Percentiles rank a stretch among this genome's conserved stretches.
Conservation (phyloP, 164 flowering plant genomes). For the Sedum album region DNA sequence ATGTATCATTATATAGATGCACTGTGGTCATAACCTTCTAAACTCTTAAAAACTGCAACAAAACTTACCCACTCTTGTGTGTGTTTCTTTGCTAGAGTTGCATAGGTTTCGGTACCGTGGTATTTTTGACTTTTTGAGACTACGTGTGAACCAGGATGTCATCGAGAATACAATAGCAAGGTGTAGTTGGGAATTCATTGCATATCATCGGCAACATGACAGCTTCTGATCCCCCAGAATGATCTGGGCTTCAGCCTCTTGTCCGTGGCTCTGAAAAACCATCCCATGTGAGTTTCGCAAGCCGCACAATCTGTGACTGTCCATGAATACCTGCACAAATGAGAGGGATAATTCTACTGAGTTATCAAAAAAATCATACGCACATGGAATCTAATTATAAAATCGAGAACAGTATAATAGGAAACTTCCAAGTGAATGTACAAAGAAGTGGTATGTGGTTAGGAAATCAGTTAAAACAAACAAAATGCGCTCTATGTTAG, state of each 20-base stretch:
- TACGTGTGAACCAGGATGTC: not conserved
- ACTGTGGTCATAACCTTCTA: not conserved
- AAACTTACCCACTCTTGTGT: not conserved
- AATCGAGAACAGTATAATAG: not conserved
- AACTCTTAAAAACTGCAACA: not conserved
- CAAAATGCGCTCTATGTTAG: not conserved
- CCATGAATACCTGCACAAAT: conserved; percentile 79
- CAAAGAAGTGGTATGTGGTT: not conserved
- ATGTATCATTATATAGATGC: not conserved
- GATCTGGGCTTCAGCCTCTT: conserved; percentile 56
- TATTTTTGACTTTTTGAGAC: too few species aligned
- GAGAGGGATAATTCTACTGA: not conserved
- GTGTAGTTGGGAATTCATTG: not conserved
- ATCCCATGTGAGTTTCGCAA: conserved; percentile 72
- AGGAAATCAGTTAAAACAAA: not conserved
- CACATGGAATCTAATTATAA: too few species aligned
- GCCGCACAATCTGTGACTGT: conserved; percentile 56
- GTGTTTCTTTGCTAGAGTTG: not conserved
- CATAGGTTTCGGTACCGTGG: too few species aligned
- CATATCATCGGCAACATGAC: conserved; percentile 59
- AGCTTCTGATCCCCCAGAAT: conserved; percentile 79
- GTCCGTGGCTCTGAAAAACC: conserved; percentile 71
- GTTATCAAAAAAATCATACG: not conserved
- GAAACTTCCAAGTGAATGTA: not conserved
- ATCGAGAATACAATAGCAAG: not conserved